Conservation (phyloP, 371 early-diverging fungal species). For the Mortierella sp. region DNA sequence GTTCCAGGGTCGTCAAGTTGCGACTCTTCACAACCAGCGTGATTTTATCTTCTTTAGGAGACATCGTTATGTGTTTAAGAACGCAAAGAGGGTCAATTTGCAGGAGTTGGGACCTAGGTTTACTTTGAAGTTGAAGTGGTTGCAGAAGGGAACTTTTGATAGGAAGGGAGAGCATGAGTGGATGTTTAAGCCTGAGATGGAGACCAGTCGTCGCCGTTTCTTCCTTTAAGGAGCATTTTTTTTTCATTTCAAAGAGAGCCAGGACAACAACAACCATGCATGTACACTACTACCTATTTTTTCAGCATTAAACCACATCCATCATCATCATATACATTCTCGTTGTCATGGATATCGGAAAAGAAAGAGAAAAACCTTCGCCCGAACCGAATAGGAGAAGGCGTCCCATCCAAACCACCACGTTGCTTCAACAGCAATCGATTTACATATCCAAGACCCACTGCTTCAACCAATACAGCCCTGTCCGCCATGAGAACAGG, state of each 20-base stretch:
- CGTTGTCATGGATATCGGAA: neutral
- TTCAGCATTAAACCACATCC: conserved; percentile 1
- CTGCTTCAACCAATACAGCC: neutral
- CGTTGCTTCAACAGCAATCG: neutral
- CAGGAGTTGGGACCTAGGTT: conserved; percentile 99
- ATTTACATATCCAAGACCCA: neutral
- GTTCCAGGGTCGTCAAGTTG: conserved; percentile 96
- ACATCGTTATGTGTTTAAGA: conserved; percentile 94
- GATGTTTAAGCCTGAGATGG: conserved; percentile 92
- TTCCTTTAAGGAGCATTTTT: conserved; percentile 63
- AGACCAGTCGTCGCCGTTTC: conserved; percentile 87
- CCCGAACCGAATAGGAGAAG: neutral
- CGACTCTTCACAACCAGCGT: conserved; percentile 98
- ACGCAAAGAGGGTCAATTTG: conserved; percentile 90
- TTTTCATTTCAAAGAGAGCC: neutral
- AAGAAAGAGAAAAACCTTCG: too few species aligned
- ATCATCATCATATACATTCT: neutral
- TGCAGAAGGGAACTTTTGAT: conserved; percentile 96
- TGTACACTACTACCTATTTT: conserved; percentile 1
- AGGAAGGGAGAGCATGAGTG: conserved; percentile 96
- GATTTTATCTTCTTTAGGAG: conserved; percentile 99
- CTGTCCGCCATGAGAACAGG: neutral
- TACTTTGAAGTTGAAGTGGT: conserved; percentile 93
- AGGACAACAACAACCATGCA: neutral
- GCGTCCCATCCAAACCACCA: neutral